phyloP scores from a whole-genome alignment of 371 early-diverging fungal genomes.

The Syncephalis fuscata region DNA sequence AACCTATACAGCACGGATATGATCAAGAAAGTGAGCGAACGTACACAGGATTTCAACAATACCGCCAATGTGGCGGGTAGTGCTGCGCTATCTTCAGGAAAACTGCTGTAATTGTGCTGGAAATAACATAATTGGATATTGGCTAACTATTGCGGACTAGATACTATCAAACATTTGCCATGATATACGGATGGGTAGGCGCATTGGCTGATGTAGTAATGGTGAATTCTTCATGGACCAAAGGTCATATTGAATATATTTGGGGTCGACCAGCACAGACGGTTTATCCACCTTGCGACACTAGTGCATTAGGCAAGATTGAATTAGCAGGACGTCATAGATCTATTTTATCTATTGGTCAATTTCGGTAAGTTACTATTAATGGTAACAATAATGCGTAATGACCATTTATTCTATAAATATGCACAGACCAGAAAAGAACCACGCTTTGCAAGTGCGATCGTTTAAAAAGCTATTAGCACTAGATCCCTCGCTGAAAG shows the following conservation, averaged over 20 bases:
- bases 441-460: constrained; percentile 66
- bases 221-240: constrained; percentile 94
- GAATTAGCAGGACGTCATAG: constrained; percentile 25
- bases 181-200: constrained; percentile 61
- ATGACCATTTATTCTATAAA: constrained; percentile 1
- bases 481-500: constrained; percentile 24
- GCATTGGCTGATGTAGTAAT: constrained; percentile 60
- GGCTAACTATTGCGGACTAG: constrained; percentile 9
- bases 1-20: constrained; percentile 68
- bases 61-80: constrained; percentile 28
- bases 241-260: constrained; percentile 57
- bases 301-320: constrained; percentile 33
- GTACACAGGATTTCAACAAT: constrained; percentile 52
- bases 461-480: constrained; percentile 38
- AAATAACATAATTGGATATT: too few species aligned
- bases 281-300: constrained; percentile 91
- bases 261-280: constrained; percentile 45
- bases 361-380: constrained; percentile 44
- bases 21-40: constrained; percentile 57
- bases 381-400: not conserved
- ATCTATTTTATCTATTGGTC: constrained; percentile 73
- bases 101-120: constrained; percentile 32
- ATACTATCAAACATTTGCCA: constrained; percentile 67
- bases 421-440: constrained; percentile 72
- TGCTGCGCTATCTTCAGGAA: constrained; percentile 33